phyloP scores from a whole-genome alignment of 495 filamentous ascomycete species.

The Tricharina praecox region DNA sequence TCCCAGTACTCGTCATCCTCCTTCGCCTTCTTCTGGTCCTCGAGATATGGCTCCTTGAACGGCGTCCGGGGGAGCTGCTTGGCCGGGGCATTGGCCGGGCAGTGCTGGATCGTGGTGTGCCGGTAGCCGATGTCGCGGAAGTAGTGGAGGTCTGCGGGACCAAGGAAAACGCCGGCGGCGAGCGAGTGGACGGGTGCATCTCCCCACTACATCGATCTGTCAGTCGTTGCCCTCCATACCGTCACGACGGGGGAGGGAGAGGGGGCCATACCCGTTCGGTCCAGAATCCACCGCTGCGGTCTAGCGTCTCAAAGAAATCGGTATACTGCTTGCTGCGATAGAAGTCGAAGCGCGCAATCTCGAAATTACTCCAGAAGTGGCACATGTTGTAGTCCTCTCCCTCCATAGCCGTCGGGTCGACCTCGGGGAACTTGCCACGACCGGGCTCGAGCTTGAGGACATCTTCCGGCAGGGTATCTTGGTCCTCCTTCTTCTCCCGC shows the following conservation, averaged over 20 bases:
- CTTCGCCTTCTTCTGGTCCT: conserved; percentile 67
- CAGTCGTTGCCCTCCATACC: neutral
- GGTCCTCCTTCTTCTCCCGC: conserved; percentile 32
- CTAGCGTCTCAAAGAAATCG: conserved; percentile 99
- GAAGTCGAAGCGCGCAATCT: conserved; percentile 88
- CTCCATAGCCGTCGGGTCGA: conserved; percentile 90
- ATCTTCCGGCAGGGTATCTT: conserved; percentile 56
- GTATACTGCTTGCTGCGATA: conserved; percentile 93
- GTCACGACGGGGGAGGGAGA: neutral
- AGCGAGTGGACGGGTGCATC: conserved; percentile 98
- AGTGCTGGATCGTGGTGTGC: conserved; percentile 98
- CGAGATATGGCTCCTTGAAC: conserved; percentile 69
- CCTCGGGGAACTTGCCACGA: conserved; percentile 51
- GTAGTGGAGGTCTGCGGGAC: conserved; percentile 79
- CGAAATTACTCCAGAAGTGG: conserved; percentile 99
- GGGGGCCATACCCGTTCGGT: conserved; percentile 67
- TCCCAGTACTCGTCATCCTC: conserved; percentile 98
- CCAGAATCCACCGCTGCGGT: conserved; percentile 95
- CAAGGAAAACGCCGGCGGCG: conserved; percentile 73
- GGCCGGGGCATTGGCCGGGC: conserved; percentile 85
- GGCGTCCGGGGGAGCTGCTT: conserved; percentile 69
- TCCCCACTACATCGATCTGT: conserved; percentile 55
- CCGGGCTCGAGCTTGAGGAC: conserved; percentile 62
- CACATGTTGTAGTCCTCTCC: conserved; percentile 99
- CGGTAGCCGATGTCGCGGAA: conserved; percentile 98